These are phyloP conservation scores for Pichia californica DNA, from an alignment of 805 yeast genomes.

Conservation along the genomic window DNA sequence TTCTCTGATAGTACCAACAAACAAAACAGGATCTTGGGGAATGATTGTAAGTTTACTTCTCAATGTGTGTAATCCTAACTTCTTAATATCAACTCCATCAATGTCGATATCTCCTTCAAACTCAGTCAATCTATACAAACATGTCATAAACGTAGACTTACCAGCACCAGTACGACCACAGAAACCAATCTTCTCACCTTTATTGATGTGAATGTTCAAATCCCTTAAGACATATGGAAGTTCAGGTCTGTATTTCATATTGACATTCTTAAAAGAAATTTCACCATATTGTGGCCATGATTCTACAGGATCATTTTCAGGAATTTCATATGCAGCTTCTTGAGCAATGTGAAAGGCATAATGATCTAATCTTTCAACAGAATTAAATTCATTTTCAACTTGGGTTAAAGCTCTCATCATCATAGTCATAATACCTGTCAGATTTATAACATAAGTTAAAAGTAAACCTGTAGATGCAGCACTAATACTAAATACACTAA, in stretches of 20 bases:
- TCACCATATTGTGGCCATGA: constrained; percentile 46
- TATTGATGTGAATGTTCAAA: constrained; percentile 36
- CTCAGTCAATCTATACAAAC: constrained; percentile 51
- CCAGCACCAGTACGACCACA: constrained; percentile 94
- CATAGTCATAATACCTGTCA: constrained; percentile 49
- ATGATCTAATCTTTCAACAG: constrained; percentile 66
- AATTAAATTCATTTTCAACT: constrained; percentile 74
- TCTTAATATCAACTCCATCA: constrained; percentile 52
- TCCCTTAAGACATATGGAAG: constrained; percentile 52
- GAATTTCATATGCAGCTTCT: constrained; percentile 57
- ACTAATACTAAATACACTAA: constrained; percentile 49
- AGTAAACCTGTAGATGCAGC: constrained; percentile 59
- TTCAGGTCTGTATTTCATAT: constrained; percentile 53
- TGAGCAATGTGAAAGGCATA: constrained; percentile 57
- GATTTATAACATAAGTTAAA: constrained; percentile 50
- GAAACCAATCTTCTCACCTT: constrained; percentile 68
- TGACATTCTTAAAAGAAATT: constrained; percentile 41
- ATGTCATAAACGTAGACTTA: constrained; percentile 57
- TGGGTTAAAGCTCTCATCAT: constrained; percentile 55
- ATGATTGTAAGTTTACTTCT: constrained; percentile 58
- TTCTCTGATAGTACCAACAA: constrained; percentile 49
- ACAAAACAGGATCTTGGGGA: constrained; percentile 68
- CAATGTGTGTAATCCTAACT: constrained; percentile 46
- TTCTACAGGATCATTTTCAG: constrained; percentile 32
- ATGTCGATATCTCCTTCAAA: constrained; percentile 45